Conservation (phyloP, 129 eudicot species). For the Flaveria sonorensis region DNA sequence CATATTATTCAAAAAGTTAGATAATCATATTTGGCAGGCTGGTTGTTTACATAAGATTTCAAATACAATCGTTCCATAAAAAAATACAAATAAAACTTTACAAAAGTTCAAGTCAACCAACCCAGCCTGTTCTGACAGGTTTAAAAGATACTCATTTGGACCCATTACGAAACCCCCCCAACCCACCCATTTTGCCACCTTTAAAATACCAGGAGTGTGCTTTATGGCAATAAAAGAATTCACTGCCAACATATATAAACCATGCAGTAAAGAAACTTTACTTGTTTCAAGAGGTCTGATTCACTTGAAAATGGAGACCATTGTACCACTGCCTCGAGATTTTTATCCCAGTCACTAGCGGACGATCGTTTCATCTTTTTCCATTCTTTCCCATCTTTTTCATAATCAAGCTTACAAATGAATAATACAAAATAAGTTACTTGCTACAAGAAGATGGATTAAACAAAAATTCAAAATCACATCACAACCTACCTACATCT, state of each 20-base stretch:
- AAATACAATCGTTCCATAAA: neutral
- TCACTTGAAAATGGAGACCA: constrained; percentile 97
- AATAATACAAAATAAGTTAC: constrained; percentile 10
- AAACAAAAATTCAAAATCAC: neutral
- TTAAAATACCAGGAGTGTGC: neutral
- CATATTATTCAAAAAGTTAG: neutral
- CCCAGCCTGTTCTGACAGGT: neutral
- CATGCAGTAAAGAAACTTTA: constrained; percentile 20
- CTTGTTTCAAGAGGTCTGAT: constrained; percentile 78
- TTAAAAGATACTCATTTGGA: neutral
- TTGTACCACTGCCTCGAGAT: constrained; percentile 63
- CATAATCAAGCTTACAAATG: constrained; percentile 67
- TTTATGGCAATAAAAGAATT: neutral
- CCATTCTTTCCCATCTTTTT: constrained; percentile 52
- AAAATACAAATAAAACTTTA: neutral
- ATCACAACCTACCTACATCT: constrained; percentile 1
- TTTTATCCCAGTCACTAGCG: constrained; percentile 61
- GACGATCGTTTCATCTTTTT: constrained; percentile 61
- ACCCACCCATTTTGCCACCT: constrained; percentile 16
- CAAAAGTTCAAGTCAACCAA: neutral
- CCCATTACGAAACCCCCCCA: neutral
- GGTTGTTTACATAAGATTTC: neutral
- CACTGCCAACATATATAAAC: constrained; percentile 14
- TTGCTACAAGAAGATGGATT: neutral
- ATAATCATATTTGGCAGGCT: neutral